Evolutionary conservation across 176 grass and related monocot genomes (phyloP), one percentile per base, ranked within the genome.

Genomic region (Cymbopogon citratus): DNA sequence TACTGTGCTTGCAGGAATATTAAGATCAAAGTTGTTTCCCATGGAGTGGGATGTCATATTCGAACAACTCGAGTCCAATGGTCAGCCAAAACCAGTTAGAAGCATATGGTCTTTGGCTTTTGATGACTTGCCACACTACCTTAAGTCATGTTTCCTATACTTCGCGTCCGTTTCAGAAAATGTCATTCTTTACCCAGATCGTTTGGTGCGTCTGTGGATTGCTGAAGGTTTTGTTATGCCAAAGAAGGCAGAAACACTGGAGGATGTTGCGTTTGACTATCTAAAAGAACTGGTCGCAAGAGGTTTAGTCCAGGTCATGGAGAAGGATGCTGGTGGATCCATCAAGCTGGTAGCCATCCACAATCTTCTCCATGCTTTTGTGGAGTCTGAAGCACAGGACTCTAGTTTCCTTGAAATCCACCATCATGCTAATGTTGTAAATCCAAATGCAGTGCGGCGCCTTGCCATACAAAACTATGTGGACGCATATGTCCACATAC

Each of bases 61-160:
- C 31, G 13, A 78, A 61, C 86, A 83, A 66, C 80, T 87, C 3
- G 74, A 83, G 66, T 64, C 31, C 25, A 87, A 87, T 78, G 86
- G 57, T 33, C 74, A 73, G 31, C 86, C 86, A 39, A 87, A 83
- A 78, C 80, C 80, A 36, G 66, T 83, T 56, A 29, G 67, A 31
- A 69, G 81, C 16, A 68, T 80, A 84, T 80, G 69, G 87, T 89
- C 60, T 74, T 49, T 80, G 31, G 40, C 76, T 52, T 89, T 80
- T 74, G 82, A 89, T 1, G 87, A 89, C 12, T 57, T 89, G 29
- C 87, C 87, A 78, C 82, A 85, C n/a, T 33, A 85, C n/a, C 43
- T 86, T 40, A 89, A 89, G 27, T 85, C 87, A 76, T 89, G 87
- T 68, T 89, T 89, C 28, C 87, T 89, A 45, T 89, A 89, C 73